phyloP scores from a whole-genome alignment of 2,329 filamentous ascomycete species.

The Dactylellina cionopaga region DNA sequence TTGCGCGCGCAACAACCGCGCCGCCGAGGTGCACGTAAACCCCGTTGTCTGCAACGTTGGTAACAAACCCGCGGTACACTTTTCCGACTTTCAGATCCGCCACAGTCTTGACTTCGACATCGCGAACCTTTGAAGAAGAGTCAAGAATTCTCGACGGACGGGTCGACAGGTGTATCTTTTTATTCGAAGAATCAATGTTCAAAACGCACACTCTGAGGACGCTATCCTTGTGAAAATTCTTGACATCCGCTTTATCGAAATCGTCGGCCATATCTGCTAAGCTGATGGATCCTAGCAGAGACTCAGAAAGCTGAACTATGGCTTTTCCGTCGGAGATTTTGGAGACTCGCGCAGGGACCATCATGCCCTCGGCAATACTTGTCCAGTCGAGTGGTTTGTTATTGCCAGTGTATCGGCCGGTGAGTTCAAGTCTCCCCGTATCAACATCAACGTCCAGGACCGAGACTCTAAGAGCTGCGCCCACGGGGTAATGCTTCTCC shows the following conservation, averaged over 20 bases:
- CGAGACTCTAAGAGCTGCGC: constrained; percentile 84
- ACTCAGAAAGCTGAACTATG: constrained; percentile 84
- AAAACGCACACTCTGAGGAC: constrained; percentile 87
- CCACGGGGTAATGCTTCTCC: constrained; percentile 82
- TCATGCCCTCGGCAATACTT: constrained; percentile 78
- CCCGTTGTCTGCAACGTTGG: constrained; percentile 87
- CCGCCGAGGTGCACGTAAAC: constrained; percentile 86
- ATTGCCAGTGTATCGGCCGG: constrained; percentile 72
- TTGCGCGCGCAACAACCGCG: constrained; percentile 81
- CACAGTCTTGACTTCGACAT: constrained; percentile 78
- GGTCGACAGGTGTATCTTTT: constrained; percentile 81
- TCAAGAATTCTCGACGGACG: constrained; percentile 89
- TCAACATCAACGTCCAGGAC: constrained; percentile 78
- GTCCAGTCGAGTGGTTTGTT: constrained; percentile 73
- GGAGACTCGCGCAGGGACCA: constrained; percentile 83
- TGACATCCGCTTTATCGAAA: constrained; percentile 80
- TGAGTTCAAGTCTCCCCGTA: constrained; percentile 82
- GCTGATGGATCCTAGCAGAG: constrained; percentile 80
- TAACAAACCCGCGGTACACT: constrained; percentile 88
- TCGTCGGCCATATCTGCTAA: constrained; percentile 87
- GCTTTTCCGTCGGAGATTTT: constrained; percentile 85
- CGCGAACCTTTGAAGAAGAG: constrained; percentile 81
- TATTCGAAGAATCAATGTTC: constrained; percentile 82
- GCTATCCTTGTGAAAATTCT: constrained; percentile 81
- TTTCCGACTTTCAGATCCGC: constrained; percentile 80